Base-by-base conservation (phyloP, 345 rosid genomes). In the Rhodamnia argentea region DNA sequence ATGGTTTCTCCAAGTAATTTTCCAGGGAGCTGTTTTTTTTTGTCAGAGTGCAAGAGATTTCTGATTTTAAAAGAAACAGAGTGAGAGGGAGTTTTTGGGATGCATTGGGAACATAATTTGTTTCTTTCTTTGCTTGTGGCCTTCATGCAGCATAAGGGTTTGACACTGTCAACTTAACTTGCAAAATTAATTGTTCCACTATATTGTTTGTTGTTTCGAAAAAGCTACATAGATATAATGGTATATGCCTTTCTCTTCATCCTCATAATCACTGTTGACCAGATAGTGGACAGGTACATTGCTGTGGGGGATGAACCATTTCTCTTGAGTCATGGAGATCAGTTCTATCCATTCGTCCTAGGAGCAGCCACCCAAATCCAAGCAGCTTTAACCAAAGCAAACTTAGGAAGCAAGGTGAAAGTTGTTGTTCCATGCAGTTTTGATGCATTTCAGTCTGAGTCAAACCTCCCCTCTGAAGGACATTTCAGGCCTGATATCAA, bases 221-320 rank as follows among this genome's bases (percentile, higher is more conserved):
- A 15, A 62, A 15, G 42, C 42, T 29, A 62, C 37, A 29, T 7
- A 62, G 75, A 62, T 29, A 62, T 70, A 32, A 70, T 70, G 13
- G 42, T 32, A 44, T 9, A 2, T 20, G 78, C 78, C 50, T 42
- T 56, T 23, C 52, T 83, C 42, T 76, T 53, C 23, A 16, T 64
- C 47, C 70, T 40, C 27, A 54, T 18, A 22, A 51, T 83, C 27
- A 84, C 24, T 23, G 75, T 47, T 84, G 52, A 84, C 70, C 52
- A 18, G 52, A 51, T 13, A 70, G 10, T 84, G 22, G 51, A 13
- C 91, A 96, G 98, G 93, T 92, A 94, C 57, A 89, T 96, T 88
- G 94, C 98, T 62, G 92, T 95, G 85, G 98, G 99, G 85, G 96
- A 96, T 84, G 99, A 96, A 75, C 95, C 98, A 40, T 95, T 96